Evolutionary conservation across 1,139 yeast genomes (phyloP).

Genomic region (Kazachstania sp.): DNA sequence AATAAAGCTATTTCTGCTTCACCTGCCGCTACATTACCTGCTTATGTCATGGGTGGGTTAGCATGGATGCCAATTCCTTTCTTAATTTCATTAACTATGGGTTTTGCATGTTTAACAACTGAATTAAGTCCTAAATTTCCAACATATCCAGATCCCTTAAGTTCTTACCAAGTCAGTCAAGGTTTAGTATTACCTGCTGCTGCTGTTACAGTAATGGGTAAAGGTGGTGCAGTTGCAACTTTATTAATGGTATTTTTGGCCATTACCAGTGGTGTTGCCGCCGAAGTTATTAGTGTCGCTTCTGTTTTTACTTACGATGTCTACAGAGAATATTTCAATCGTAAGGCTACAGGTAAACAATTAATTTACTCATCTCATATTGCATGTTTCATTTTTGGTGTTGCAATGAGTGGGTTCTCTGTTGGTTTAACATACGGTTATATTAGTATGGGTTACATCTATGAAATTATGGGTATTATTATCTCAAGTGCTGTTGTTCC

Average conservation of each 20-base stretch:
- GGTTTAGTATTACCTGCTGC: slow-evolving; percentile 84
- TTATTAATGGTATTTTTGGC: slow-evolving; percentile 76
- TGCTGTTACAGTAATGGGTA: slow-evolving; percentile 75
- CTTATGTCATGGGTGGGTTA: slow-evolving; percentile 81
- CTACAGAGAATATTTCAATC: slow-evolving; percentile 71
- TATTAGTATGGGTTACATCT: slow-evolving; percentile 76
- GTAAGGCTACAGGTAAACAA: slow-evolving; percentile 63
- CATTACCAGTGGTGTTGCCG: slow-evolving; percentile 72
- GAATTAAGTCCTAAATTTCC: slow-evolving; percentile 67
- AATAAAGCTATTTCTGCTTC: slow-evolving; percentile 82
- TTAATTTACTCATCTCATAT: slow-evolving; percentile 61
- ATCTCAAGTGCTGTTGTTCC: slow-evolving; percentile 84
- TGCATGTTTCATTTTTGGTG: slow-evolving; percentile 55
- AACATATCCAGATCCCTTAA: slow-evolving; percentile 59
- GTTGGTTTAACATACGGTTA: slow-evolving; percentile 76
- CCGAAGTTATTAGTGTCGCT: slow-evolving; percentile 81
- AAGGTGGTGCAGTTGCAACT: slow-evolving; percentile 78
- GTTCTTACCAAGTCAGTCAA: slow-evolving; percentile 60
- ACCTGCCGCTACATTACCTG: slow-evolving; percentile 82
- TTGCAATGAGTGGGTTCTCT: slow-evolving; percentile 72
- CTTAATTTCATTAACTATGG: slow-evolving; percentile 74
- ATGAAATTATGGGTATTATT: slow-evolving; percentile 79
- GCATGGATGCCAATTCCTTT: slow-evolving; percentile 91
- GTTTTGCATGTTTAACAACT: slow-evolving; percentile 66
- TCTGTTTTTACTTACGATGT: slow-evolving; percentile 79